These are phyloP conservation scores for Kodamaea derodonti DNA, from an alignment of 1,139 yeast species.

Conservation along the genomic window DNA sequence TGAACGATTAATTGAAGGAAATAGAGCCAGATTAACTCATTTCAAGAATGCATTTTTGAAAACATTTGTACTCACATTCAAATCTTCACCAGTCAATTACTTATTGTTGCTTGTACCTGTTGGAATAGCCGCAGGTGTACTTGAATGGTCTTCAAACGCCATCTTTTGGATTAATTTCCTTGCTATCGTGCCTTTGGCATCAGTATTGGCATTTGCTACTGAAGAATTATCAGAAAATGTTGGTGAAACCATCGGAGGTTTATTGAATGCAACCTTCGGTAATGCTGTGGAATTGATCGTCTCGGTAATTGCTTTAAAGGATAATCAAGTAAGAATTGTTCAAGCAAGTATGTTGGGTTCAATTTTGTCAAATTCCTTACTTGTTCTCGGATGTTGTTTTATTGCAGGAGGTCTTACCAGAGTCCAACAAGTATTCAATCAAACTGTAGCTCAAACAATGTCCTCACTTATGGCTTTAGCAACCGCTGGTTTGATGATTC, in stretches of 20 bases:
- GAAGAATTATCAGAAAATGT: slow-evolving; percentile 86
- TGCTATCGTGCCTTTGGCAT: slow-evolving; percentile 91
- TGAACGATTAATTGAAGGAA: slow-evolving; percentile 3
- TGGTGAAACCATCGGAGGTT: slow-evolving; percentile 87
- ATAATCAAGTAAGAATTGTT: slow-evolving; percentile 87
- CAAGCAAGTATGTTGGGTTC: slow-evolving; percentile 97
- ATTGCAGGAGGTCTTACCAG: slow-evolving; percentile 88
- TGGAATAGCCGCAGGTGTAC: slow-evolving; percentile 70
- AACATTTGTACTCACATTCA: slow-evolving; percentile 30
- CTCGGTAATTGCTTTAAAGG: slow-evolving; percentile 79
- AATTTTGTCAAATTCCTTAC: slow-evolving; percentile 76
- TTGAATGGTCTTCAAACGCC: slow-evolving; percentile 54
- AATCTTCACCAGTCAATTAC: slow-evolving; percentile 73
- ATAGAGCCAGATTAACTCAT: slow-evolving; percentile 2
- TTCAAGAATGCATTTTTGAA: slow-evolving; percentile 6
- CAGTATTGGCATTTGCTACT: slow-evolving; percentile 84
- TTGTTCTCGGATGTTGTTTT: slow-evolving; percentile 95
- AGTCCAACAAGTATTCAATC: slow-evolving; percentile 84
- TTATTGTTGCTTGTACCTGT: slow-evolving; percentile 80
- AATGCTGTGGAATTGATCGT: slow-evolving; percentile 89
- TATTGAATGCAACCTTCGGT: slow-evolving; percentile 93
- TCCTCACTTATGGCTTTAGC: slow-evolving; percentile 88
- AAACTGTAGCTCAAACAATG: slow-evolving; percentile 97
- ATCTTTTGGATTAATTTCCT: slow-evolving; percentile 75
- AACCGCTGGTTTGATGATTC: slow-evolving; percentile 81